Percentiles rank a stretch among this genome's conserved stretches.
phyloP scores from a whole-genome alignment of 129 eudicot genomes.

The Saussurea involucrata region DNA sequence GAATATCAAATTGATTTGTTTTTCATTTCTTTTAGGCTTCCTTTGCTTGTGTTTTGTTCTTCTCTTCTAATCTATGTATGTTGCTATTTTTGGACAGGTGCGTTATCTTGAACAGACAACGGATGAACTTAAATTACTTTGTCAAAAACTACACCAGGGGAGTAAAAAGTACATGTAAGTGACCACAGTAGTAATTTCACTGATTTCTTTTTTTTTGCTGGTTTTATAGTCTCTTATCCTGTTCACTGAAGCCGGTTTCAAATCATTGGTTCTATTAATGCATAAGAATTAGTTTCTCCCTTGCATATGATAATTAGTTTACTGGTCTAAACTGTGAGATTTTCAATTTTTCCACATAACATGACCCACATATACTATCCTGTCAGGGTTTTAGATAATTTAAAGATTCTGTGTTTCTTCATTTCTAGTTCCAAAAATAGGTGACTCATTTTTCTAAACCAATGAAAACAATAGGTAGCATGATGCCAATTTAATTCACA shows the following conservation, averaged over 20 bases:
- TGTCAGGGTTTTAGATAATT: background rate
- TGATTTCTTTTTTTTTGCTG: background rate
- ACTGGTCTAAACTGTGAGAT: background rate
- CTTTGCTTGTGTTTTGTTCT: no score
- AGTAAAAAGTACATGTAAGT: constrained; percentile 83
- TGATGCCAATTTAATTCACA: background rate
- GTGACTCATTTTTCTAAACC: background rate
- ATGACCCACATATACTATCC: background rate
- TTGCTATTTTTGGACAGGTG: constrained; percentile 40
- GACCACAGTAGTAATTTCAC: background rate
- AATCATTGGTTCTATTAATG: no score
- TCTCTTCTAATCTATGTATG: no score
- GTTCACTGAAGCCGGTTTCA: no score
- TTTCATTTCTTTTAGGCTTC: no score
- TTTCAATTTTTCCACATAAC: background rate
- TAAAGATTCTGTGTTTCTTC: background rate
- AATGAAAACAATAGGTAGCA: background rate
- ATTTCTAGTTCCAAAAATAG: background rate
- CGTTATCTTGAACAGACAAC: constrained; percentile 73
- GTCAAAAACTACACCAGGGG: constrained; percentile 84
- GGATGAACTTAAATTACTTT: constrained; percentile 79
- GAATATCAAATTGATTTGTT: no score
- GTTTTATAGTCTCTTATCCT: no score
- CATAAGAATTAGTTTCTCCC: no score
- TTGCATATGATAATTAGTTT: no score